A percentile compares a stretch with the other conserved stretches of the same genome.
Conservation (phyloP, 257 asterid species). For the Forsythia viridissima region DNA sequence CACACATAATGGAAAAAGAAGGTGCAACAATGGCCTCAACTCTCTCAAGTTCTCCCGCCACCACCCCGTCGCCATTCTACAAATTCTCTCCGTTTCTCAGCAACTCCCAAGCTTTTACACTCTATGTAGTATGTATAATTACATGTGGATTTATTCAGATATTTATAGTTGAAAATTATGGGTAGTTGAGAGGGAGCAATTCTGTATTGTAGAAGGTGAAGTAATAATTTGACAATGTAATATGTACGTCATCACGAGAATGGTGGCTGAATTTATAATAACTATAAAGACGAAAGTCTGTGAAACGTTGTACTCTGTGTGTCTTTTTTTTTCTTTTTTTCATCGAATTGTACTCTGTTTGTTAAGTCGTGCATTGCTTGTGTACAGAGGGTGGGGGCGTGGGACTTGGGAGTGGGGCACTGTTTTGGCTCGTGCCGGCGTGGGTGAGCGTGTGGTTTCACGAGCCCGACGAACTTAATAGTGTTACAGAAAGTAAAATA, state of each 20-base stretch:
- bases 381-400: background rate
- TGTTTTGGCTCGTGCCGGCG: slow-evolving; percentile 29
- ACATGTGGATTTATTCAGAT: background rate
- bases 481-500: background rate
- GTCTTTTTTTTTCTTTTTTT: no score
- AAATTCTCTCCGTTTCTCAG: background rate
- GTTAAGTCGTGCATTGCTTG: slow-evolving; percentile 1
- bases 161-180: slow-evolving; percentile 9
- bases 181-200: background rate
- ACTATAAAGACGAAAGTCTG: slow-evolving; percentile 2
- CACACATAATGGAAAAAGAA: slow-evolving; percentile 66
- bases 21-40: slow-evolving; percentile 58
- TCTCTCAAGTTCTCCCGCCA: slow-evolving; percentile 44
- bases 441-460: slow-evolving; percentile 35
- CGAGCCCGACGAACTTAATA: background rate
- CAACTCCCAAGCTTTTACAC: slow-evolving; percentile 1
- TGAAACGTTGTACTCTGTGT: slow-evolving; percentile 18
- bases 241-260: slow-evolving; percentile 3
- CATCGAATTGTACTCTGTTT: no score
- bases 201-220: background rate
- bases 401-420: slow-evolving; percentile 8
- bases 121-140: background rate
- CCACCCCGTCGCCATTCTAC: slow-evolving; percentile 28
- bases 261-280: background rate
- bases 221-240: background rate